Evolutionary conservation across 345 rosid genomes (phyloP).

Genomic region (Citrus medica): DNA sequence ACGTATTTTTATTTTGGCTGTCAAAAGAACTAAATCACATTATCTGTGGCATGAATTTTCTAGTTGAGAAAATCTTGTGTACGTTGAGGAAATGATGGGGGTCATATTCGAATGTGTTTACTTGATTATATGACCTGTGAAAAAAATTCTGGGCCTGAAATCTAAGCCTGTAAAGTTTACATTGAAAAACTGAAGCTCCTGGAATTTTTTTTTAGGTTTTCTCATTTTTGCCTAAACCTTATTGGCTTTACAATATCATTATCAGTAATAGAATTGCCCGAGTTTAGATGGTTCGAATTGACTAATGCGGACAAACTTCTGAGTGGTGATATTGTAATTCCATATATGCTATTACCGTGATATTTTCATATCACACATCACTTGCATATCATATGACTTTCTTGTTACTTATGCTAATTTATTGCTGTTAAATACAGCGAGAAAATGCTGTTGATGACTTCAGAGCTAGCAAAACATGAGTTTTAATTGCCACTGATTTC

Average conservation of each 20-base stretch:
- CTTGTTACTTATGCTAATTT: too few relatives aligned
- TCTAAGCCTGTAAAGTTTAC: neutral
- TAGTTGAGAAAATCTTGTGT: neutral
- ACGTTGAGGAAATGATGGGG: neutral
- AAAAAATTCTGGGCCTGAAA: too few relatives aligned
- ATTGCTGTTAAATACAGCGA: too few relatives aligned
- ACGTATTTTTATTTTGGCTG: constrained; percentile 45
- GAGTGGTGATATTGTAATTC: neutral
- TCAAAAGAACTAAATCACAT: neutral
- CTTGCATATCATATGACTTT: too few relatives aligned
- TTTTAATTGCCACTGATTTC: too few relatives aligned
- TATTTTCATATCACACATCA: too few relatives aligned
- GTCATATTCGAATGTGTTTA: neutral
- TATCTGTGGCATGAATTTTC: neutral
- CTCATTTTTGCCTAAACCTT: neutral
- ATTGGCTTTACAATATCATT: neutral
- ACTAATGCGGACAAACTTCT: neutral
- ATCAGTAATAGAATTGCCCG: neutral
- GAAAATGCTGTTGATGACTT: too few relatives aligned
- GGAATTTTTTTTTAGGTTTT: neutral
- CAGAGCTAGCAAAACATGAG: too few relatives aligned
- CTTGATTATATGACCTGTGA: neutral
- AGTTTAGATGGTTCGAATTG: neutral
- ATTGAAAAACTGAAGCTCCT: neutral
- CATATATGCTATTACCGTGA: neutral